Conservation (phyloP, 108 stramenopile genomes). For the Nitzschia inconspicua region DNA sequence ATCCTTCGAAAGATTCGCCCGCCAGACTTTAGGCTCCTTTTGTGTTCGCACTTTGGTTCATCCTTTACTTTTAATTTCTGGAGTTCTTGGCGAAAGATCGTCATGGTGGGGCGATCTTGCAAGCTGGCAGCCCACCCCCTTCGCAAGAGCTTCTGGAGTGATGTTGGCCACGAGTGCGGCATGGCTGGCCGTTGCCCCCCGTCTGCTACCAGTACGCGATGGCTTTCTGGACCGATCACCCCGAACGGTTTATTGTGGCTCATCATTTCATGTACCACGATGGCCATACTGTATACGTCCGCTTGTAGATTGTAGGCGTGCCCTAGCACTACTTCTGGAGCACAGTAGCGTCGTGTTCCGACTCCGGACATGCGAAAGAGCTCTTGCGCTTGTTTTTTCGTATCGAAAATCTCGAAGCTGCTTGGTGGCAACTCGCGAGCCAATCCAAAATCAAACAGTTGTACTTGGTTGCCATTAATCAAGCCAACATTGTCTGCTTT, state of each 20-base stretch:
- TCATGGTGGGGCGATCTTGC: constrained; percentile 9
- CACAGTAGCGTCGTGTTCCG: constrained; percentile 42
- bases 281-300: constrained; percentile 56
- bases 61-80: too few relatives aligned
- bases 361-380: constrained; percentile 57
- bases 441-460: constrained; percentile 84
- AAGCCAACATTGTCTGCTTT: constrained; percentile 81
- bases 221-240: constrained; percentile 23
- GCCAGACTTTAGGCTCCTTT: too few relatives aligned
- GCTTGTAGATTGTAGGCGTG: constrained; percentile 38
- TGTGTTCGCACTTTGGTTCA: too few relatives aligned
- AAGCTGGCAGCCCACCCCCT: constrained; percentile 13
- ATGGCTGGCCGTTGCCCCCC: constrained; percentile 35
- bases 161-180: constrained; percentile 38
- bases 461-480: constrained; percentile 18
- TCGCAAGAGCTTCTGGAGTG: constrained; percentile 8
- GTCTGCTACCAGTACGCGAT: constrained; percentile 33
- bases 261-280: constrained; percentile 45
- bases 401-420: constrained; percentile 42
- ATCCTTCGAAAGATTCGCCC: too few relatives aligned
- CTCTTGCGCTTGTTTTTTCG: constrained; percentile 26
- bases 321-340: constrained; percentile 39
- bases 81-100: too few relatives aligned
- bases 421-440: too few relatives aligned
- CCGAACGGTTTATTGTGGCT: constrained; percentile 51